phyloP scores from a whole-genome alignment of 441 rosid species.

The Pelargonium fulgidum region DNA sequence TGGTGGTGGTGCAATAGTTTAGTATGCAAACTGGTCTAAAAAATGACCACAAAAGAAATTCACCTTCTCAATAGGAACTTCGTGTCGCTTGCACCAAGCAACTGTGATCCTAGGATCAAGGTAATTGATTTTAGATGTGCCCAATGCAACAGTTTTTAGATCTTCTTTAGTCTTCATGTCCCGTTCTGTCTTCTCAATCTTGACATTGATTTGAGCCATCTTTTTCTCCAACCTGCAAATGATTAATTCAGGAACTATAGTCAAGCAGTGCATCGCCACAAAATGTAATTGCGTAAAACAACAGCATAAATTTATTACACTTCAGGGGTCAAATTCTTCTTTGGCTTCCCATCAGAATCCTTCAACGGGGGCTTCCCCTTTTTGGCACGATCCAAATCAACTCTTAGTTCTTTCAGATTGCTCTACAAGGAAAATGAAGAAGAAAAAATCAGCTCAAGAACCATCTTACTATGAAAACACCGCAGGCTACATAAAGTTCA shows the following conservation, averaged over 20 bases:
- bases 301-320: conserved; percentile 45
- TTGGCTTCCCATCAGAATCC: conserved; percentile 84
- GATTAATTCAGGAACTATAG: conserved; percentile 10
- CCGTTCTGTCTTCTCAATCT: conserved; percentile 84
- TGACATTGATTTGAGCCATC: conserved; percentile 51
- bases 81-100: conserved; percentile 99
- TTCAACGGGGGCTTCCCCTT: conserved; percentile 87
- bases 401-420: conserved; percentile 54
- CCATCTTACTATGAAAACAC: background rate
- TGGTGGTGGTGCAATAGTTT: too few species aligned
- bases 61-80: conserved; percentile 99
- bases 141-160: conserved; percentile 87
- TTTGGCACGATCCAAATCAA: conserved; percentile 79
- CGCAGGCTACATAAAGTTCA: background rate
- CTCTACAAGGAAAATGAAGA: conserved; percentile 40
- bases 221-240: conserved; percentile 65
- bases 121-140: conserved; percentile 95
- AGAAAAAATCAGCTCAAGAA: conserved; percentile 18
- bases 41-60: background rate
- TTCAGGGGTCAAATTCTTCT: conserved; percentile 79
- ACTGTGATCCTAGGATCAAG: conserved; percentile 97
- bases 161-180: conserved; percentile 85
- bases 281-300: background rate
- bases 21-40: too few species aligned
- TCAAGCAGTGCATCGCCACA: background rate